Base-by-base conservation (phyloP, 805 yeast species). In the Saccharomyces jurei region DNA sequence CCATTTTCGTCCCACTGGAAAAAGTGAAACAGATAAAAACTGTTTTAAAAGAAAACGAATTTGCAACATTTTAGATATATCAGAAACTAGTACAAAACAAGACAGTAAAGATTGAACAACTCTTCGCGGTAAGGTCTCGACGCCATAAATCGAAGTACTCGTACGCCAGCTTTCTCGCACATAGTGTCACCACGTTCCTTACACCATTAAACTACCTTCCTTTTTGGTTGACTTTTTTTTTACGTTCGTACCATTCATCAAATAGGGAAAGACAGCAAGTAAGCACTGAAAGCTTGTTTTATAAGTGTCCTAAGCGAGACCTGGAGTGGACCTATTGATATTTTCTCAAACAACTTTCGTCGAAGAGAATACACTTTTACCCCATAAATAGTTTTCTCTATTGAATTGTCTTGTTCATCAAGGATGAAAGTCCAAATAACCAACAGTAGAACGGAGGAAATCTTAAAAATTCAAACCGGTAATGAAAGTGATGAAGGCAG, bases 391-490 rank as follows among this genome's bases (percentile, higher is more conserved):
- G 25, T 17, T 36, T 36, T 17, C 44, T 36, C 17, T 36, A 36
- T 17, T 10, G 44, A 36, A 17, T 36, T 36, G 44, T 36, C 44
- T 36, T 36, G 44, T 36, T 36, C 44, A n/a, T 25, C 11, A n/a
- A 41, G 51, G 30, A 61, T 58, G 60, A 54, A 50, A 50, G 51
- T 54, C 30, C 54, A 54, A 44, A 36, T 55, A 9, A 46, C 59
- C 14, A 57, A 57, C 46, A 50, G 52, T 22, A 59, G 66, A 50
- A 63, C 63, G 8, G 59, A 60, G 49, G 57, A 61, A 17, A 60
- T 63, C 25, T 46, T 62, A 46, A 58, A 61, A 44, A 47, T 52
- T 47, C 54, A 48, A 17, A 2, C 29, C 14, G 44, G 52, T 13
- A 47, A 50, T 14, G 26, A 44, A 13, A 50, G 49, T 22, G 54